Evolutionary conservation across 768 basidiomycete genomes (phyloP), one percentile per base, ranked within the genome.

Genomic region (Lactarius tabidus): DNA sequence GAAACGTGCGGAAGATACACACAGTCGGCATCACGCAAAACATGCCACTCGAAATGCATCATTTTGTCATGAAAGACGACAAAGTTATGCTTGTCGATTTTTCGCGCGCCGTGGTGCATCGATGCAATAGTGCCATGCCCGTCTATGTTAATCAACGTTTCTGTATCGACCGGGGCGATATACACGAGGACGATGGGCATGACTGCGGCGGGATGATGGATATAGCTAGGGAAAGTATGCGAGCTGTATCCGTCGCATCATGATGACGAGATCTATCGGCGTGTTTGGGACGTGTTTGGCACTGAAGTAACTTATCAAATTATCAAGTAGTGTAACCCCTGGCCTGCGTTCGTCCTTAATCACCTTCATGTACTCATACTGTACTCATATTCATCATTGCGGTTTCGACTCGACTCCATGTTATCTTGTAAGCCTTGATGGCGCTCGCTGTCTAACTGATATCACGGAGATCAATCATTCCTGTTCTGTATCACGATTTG

Each of bases 51-150:
- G 51, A 66, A 28, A 26, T 66, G 41, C 60, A 38, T 20, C 65
- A 66, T 48, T 66, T 66, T n/a, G 65, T 66, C 60, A 62, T 66
- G 60, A 66, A 66, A n/a, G 60, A 62, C 20, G 52, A 54, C 33
- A 62, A 38, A 10, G 61, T 66, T 26, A 39, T 66, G 14, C 57
- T 66, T 1, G 33, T 66, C 57, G 65, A 66, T 56, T 66, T 66
- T 31, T 58, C 65, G 6, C 65, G 60, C 15, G 65, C 65, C 20
- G 51, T 62, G 26, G n/a, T 2, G 15, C 65, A 66, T 23, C 57
- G 61, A 29, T 66, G 65, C 51, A 62, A 64, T 10, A 60, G 29
- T 10, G 65, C 65, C 28, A 58, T 66, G 41, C 65, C 65, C 26
- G 23, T 45, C 12, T 66, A 62, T 39, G 23, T 12, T 23, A 43